Conservation (phyloP, 768 basidiomycete genomes). For the Russula griseocarnosa region DNA sequence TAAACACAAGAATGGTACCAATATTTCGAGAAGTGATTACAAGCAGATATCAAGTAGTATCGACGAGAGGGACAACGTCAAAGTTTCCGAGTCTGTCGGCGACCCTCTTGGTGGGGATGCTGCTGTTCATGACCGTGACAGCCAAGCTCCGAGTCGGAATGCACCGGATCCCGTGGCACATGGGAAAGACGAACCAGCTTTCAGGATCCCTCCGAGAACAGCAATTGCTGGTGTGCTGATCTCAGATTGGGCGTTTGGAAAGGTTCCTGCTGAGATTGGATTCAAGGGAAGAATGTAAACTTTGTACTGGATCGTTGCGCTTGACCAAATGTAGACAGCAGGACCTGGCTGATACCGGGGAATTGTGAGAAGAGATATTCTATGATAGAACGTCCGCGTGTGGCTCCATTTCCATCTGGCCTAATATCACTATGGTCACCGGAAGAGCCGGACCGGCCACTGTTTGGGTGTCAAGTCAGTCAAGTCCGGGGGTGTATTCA, state of each 20-base stretch:
- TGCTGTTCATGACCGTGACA: slow-evolving; percentile 30
- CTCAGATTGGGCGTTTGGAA: slow-evolving; percentile 70
- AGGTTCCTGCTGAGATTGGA: slow-evolving; percentile 33
- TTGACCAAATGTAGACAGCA: slow-evolving; percentile 7
- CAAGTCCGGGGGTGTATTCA: slow-evolving; percentile 7
- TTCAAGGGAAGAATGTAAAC: slow-evolving; percentile 23
- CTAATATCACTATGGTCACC: not conserved
- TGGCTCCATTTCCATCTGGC: no score
- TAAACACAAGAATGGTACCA: slow-evolving; percentile 49
- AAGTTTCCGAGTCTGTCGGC: slow-evolving; percentile 5
- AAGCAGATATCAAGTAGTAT: slow-evolving; percentile 47
- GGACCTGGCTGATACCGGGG: not conserved
- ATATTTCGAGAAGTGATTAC: slow-evolving; percentile 47
- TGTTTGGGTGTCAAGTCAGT: not conserved
- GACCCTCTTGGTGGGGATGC: slow-evolving; percentile 34
- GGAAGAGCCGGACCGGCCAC: slow-evolving; percentile 8
- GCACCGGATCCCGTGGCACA: slow-evolving; percentile 29
- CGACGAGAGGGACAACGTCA: slow-evolving; percentile 36
- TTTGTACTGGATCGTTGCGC: not conserved
- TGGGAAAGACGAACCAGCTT: slow-evolving; percentile 42
- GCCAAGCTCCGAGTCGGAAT: slow-evolving; percentile 22
- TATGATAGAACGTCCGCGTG: not conserved
- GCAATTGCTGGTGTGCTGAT: slow-evolving; percentile 87
- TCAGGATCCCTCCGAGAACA: slow-evolving; percentile 70
- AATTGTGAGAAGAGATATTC: not conserved